A percentile compares a stretch with the other conserved stretches of the same genome.
Evolutionary conservation across 2,329 filamentous ascomycete genomes (phyloP).

Genomic region (Fusarium citri): DNA sequence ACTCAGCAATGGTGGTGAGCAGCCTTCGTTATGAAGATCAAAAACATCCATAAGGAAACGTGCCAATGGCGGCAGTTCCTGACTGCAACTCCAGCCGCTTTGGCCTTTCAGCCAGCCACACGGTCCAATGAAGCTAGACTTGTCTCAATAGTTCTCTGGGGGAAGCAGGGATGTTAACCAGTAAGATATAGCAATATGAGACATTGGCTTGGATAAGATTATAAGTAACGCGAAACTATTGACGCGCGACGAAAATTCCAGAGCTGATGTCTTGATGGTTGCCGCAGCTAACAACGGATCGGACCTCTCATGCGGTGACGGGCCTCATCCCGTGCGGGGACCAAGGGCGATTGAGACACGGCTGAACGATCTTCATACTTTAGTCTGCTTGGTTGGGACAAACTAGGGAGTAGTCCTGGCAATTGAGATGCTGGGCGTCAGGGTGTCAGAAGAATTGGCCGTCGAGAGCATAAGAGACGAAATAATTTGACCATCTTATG

Average conservation of each 20-base stretch:
- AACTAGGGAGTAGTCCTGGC: neutral
- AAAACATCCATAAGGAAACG: neutral
- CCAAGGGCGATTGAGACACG: neutral
- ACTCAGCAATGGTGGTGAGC: neutral
- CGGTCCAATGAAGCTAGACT: neutral
- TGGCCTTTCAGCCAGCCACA: slow-evolving; percentile 23
- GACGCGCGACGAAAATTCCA: neutral
- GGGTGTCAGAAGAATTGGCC: too few relatives aligned
- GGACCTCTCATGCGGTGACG: neutral
- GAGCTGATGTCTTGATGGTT: neutral
- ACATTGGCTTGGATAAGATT: neutral
- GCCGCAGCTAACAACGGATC: neutral
- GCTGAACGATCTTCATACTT: neutral
- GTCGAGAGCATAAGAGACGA: too few relatives aligned
- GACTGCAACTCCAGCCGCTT: slow-evolving; percentile 13
- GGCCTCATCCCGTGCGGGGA: neutral
- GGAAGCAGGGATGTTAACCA: neutral
- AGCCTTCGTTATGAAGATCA: neutral
- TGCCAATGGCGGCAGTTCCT: neutral
- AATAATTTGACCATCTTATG: too few relatives aligned
- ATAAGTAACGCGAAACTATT: neutral
- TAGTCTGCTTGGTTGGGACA: neutral
- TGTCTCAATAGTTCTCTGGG: neutral
- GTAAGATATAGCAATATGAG: neutral
- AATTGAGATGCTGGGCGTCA: neutral